Conservation (phyloP, 1,139 yeast species). For the Scheffersomyces stambukii region DNA sequence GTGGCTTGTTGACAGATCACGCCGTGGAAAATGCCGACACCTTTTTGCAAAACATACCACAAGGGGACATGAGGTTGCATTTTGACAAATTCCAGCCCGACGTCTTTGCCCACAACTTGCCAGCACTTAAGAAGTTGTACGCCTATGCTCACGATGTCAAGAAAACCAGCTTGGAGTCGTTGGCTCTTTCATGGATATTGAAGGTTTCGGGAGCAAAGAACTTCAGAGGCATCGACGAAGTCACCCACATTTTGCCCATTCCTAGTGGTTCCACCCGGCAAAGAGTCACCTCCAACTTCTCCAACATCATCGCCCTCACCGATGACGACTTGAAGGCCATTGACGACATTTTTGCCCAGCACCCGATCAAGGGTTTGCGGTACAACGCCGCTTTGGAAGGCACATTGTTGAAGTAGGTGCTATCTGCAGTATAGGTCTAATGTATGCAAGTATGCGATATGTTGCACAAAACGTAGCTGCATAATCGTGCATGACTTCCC, state of each 20-base stretch:
- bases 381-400: conserved; percentile 13
- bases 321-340: conserved; percentile 51
- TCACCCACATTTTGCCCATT: conserved; percentile 66
- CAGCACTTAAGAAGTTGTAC: conserved; percentile 38
- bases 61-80: conserved; percentile 50
- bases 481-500: no score
- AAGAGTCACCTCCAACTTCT: conserved; percentile 59
- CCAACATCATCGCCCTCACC: conserved; percentile 38
- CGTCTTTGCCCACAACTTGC: conserved; percentile 47
- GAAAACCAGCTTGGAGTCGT: conserved; percentile 54
- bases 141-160: conserved; percentile 44
- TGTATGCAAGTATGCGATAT: no score
- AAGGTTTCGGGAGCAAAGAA: conserved; percentile 25
- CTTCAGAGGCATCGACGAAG: conserved; percentile 31
- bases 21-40: conserved; percentile 35
- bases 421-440: neutral
- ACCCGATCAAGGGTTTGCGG: conserved; percentile 14
- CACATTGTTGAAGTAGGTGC: conserved; percentile 10
- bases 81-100: conserved; percentile 62
- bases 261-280: conserved; percentile 65
- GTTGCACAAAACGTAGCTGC: no score
- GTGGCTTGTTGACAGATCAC: conserved; percentile 69
- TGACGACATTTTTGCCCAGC: conserved; percentile 28
- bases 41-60: conserved; percentile 36
- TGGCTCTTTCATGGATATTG: conserved; percentile 72